A percentile compares a stretch with the other conserved stretches of the same genome.
These are phyloP conservation scores for Solanum tarijense DNA, from an alignment of 257 asterid species.

Conservation along the genomic window DNA sequence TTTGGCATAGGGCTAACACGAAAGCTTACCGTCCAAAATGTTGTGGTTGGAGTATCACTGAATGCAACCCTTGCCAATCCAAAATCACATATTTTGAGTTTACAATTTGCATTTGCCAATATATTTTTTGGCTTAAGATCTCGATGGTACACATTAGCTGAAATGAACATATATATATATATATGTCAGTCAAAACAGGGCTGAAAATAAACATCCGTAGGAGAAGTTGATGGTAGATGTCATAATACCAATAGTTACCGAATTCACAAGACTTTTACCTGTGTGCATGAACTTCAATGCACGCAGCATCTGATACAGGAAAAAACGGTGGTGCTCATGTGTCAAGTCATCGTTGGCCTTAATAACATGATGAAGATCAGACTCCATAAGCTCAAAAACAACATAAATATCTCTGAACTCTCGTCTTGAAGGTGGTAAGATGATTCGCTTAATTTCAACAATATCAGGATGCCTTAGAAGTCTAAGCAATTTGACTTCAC, in stretches of 20 bases:
- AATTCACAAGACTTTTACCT: constrained; percentile 26
- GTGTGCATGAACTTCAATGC: constrained; percentile 88
- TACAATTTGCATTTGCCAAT: constrained; percentile 97
- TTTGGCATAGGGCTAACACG: not conserved
- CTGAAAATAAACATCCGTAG: not conserved
- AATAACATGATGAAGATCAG: constrained; percentile 93
- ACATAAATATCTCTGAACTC: constrained; percentile 84
- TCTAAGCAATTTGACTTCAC: constrained; percentile 84
- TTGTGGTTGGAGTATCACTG: constrained; percentile 75
- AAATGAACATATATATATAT: constrained; percentile 11
- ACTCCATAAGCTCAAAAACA: constrained; percentile 94
- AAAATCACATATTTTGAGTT: constrained; percentile 85
- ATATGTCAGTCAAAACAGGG: not conserved
- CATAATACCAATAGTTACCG: not conserved
- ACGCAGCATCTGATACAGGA: constrained; percentile 85
- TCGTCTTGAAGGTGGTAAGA: constrained; percentile 81
- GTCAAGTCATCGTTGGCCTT: constrained; percentile 95
- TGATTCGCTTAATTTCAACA: constrained; percentile 82
- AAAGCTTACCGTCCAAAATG: constrained; percentile 76
- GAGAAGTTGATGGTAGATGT: not conserved
- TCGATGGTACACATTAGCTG: constrained; percentile 90
- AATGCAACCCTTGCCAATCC: constrained; percentile 96
- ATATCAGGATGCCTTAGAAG: constrained; percentile 86
- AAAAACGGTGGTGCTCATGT: constrained; percentile 80
- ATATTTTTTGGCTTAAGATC: constrained; percentile 95